Percentiles rank a stretch among this genome's conserved stretches.
Evolutionary conservation across 352 stramenopile genomes (phyloP).

Genomic region (Pythium monospermum): DNA sequence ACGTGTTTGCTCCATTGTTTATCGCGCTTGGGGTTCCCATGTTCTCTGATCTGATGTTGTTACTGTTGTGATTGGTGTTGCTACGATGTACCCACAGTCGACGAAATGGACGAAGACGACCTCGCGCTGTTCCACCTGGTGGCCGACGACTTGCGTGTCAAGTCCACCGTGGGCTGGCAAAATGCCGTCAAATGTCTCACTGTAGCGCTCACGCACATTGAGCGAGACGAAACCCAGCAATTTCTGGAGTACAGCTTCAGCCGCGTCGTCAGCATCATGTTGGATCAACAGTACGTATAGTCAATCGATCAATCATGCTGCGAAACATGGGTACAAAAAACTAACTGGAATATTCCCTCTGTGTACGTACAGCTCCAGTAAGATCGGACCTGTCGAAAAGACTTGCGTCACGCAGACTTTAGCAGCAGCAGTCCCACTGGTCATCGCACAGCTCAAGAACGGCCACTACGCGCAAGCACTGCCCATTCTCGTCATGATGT

Average conservation of each 20-base stretch:
- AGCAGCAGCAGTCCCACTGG: slow-evolving; percentile 53
- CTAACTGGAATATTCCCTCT: too few relatives aligned
- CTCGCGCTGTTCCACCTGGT: slow-evolving; percentile 81
- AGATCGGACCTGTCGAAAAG: slow-evolving; percentile 85
- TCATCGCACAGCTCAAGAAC: slow-evolving; percentile 68
- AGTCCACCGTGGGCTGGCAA: slow-evolving; percentile 88
- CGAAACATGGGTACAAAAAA: neutral
- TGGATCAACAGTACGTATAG: slow-evolving; percentile 83
- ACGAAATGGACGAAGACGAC: slow-evolving; percentile 80
- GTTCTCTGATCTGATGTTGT: too few relatives aligned
- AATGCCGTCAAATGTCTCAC: slow-evolving; percentile 86
- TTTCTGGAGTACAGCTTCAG: slow-evolving; percentile 77
- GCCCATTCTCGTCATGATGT: slow-evolving; percentile 72
- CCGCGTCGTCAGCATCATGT: slow-evolving; percentile 87
- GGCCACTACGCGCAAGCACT: slow-evolving; percentile 61
- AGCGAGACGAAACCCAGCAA: slow-evolving; percentile 62
- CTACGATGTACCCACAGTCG: slow-evolving; percentile 18
- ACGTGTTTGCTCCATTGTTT: neutral
- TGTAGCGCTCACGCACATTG: slow-evolving; percentile 58
- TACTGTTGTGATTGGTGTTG: too few relatives aligned
- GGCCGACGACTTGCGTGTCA: slow-evolving; percentile 78
- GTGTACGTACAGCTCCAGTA: slow-evolving; percentile 56
- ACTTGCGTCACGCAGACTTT: slow-evolving; percentile 80
- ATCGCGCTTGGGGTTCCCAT: neutral
- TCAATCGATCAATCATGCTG: neutral